Percentiles rank a stretch among this genome's conserved stretches.
Conservation (phyloP, 768 basidiomycete genomes). For the Candolleomyces eurysporus region DNA sequence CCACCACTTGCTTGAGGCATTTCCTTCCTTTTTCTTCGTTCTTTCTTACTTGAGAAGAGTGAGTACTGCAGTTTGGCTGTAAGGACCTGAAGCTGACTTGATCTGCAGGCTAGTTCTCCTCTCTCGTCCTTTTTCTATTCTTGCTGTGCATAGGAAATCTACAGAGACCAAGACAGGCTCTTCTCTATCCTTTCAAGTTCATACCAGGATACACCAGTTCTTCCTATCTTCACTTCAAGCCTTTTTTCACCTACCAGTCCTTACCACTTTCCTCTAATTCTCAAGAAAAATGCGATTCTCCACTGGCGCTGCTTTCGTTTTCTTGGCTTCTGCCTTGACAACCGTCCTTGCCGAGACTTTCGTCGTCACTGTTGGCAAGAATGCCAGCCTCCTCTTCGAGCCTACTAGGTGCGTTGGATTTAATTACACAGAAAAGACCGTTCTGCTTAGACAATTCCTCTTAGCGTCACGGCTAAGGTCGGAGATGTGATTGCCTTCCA, state of each 20-base stretch:
- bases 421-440: too few relatives aligned
- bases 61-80: not conserved
- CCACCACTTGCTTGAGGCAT: conserved; percentile 28
- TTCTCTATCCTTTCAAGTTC: not conserved
- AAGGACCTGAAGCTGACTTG: not conserved
- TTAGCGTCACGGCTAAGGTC: conserved; percentile 29
- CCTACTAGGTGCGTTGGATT: conserved; percentile 12
- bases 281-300: conserved; percentile 12
- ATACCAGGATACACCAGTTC: not conserved
- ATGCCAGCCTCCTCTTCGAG: conserved; percentile 22
- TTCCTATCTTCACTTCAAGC: conserved; percentile 1
- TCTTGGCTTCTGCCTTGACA: conserved; percentile 7
- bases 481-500: conserved; percentile 47
- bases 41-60: conserved; percentile 9
- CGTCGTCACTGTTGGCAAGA: conserved; percentile 32
- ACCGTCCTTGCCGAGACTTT: conserved; percentile 23
- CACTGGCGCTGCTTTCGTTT: conserved; percentile 5
- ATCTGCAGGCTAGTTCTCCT: conserved; percentile 8
- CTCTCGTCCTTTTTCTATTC: not conserved
- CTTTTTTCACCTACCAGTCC: not conserved
- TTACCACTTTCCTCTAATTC: not conserved
- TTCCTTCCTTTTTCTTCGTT: conserved; percentile 11
- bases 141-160: conserved; percentile 5
- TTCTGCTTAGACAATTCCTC: too few relatives aligned
- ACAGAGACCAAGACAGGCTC: conserved; percentile 4